These are phyloP conservation scores for Clavispora asparagi DNA, from an alignment of 805 yeast genomes.

Conservation along the genomic window DNA sequence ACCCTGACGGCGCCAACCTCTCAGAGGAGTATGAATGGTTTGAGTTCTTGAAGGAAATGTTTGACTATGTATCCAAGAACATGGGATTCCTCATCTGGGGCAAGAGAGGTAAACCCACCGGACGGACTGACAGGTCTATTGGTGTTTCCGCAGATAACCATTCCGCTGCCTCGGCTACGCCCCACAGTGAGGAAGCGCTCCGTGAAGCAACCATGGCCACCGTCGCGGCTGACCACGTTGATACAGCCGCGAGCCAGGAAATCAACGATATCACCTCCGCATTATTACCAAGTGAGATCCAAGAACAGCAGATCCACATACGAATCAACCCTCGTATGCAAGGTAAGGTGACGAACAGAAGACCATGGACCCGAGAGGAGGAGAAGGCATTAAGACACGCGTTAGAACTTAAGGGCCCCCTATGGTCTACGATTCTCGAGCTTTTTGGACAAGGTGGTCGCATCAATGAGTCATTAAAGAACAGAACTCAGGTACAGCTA, in stretches of 20 bases:
- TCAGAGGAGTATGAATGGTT: slow-evolving; percentile 82
- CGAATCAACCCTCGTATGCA: slow-evolving; percentile 27
- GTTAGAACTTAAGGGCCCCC: slow-evolving; percentile 78
- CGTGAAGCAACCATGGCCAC: slow-evolving; percentile 1
- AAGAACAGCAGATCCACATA: slow-evolving; percentile 39
- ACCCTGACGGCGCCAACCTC: slow-evolving; percentile 45
- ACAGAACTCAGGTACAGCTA: slow-evolving; percentile 84
- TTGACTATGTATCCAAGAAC: slow-evolving; percentile 73
- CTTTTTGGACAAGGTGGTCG: slow-evolving; percentile 94
- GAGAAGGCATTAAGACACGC: slow-evolving; percentile 82
- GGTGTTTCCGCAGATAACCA: background rate
- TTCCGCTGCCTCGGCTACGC: slow-evolving; percentile 3
- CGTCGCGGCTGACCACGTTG: background rate
- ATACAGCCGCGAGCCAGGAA: slow-evolving; percentile 12
- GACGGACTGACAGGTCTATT: background rate
- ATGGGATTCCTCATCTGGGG: slow-evolving; percentile 74
- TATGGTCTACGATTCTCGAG: slow-evolving; percentile 88
- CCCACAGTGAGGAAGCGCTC: slow-evolving; percentile 14
- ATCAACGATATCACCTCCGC: slow-evolving; percentile 26
- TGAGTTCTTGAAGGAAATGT: slow-evolving; percentile 69
- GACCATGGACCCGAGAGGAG: slow-evolving; percentile 86
- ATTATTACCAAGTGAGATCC: slow-evolving; percentile 39
- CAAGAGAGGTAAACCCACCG: slow-evolving; percentile 30
- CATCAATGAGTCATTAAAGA: slow-evolving; percentile 74
- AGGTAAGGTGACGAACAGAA: slow-evolving; percentile 34